Evolutionary conservation across 2,329 filamentous ascomycete genomes (phyloP), one percentile per base, ranked within the genome.

Genomic region (Capronia coronata): DNA sequence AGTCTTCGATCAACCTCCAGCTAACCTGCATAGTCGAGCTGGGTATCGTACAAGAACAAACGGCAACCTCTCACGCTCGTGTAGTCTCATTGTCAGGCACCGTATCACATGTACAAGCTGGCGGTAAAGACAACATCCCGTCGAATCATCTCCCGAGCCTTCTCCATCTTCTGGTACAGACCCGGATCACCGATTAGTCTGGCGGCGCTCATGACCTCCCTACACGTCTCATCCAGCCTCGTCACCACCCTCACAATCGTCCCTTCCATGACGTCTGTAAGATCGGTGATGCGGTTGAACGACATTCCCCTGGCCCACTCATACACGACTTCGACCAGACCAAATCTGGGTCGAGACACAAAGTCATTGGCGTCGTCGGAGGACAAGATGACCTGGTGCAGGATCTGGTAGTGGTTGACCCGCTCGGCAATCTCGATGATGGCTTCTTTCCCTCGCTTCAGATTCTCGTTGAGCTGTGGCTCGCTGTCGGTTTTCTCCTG

Each of bases 231-330:
- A 63, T 98, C 93, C 50, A 98, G 73, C 21, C 93, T 75, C 35
- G 89, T 94, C 60, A 98, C 97, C 1, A 93, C 91, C 45, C 93
- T 76, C 41, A 98, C 93, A 70, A 98, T 97, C 0, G 93, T 97
- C 1, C 93, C 93, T 68, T 98, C 93, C 62, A 97, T 81, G 49
- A 98, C 90, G 66, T 97, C 91, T 6, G 93, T 98, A 64, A 98
- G 71, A 59, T 91, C 86, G 0, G 91, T 97, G 59, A 98, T 98
- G 58, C 93, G 91, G 70, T 94, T 94, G 76, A 98, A 98, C 45
- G 87, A 91, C 88, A 97, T 97, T 21, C 93, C 93, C 43, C 88
- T 77, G 8, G 93, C 93, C 93, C 93, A 98, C 68, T 98, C 93
- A 66, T 97, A 96, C 27, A 98, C 94, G 0, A 98, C 93, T 68